These are phyloP conservation scores for Plectosphaerella cucumerina DNA, from an alignment of 2,329 filamentous ascomycete species.

Conservation along the genomic window DNA sequence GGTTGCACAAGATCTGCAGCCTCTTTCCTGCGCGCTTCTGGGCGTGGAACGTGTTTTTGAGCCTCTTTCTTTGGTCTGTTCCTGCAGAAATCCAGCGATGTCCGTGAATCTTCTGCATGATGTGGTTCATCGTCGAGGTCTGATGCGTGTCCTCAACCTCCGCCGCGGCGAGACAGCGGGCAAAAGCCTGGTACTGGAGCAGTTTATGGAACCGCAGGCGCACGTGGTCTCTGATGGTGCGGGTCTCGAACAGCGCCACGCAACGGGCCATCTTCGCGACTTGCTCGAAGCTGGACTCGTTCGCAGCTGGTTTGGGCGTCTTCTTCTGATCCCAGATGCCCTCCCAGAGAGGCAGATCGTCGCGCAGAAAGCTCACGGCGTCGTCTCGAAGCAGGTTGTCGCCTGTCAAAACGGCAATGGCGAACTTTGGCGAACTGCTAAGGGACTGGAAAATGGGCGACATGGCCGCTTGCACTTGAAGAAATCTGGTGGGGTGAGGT, in stretches of 20 bases:
- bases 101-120: neutral
- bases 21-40: neutral
- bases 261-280: neutral
- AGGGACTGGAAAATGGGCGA: neutral
- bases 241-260: neutral
- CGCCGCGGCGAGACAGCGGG: neutral
- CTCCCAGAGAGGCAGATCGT: neutral
- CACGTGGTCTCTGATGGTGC: neutral
- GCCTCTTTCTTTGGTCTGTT: neutral
- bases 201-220: neutral
- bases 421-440: neutral
- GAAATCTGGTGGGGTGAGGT: neutral
- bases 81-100: neutral
- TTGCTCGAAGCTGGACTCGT: neutral
- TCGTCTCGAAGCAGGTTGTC: neutral
- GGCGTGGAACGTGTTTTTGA: neutral
- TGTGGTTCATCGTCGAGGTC: neutral
- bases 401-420: neutral
- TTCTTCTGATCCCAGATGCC: neutral
- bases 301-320: neutral
- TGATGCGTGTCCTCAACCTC: too few species aligned
- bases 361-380: neutral
- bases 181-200: neutral
- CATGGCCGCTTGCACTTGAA: neutral
- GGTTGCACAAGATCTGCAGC: neutral